phyloP scores from a whole-genome alignment of 1,284 basidiomycete species.

The Cerioporus squamosus region DNA sequence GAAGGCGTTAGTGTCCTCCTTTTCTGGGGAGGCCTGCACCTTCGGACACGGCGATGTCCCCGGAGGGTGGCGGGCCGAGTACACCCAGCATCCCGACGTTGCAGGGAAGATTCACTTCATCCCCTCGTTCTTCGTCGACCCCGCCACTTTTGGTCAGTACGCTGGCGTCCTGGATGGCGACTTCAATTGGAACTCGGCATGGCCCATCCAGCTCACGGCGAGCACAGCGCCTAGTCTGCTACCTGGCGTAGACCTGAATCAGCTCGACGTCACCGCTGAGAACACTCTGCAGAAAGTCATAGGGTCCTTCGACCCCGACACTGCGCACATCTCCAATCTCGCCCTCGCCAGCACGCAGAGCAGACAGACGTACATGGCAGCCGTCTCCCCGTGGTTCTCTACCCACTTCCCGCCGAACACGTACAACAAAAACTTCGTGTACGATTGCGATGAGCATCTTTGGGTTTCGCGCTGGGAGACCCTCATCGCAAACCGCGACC shows the following conservation, averaged over 20 bases:
- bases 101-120: conserved; percentile 59
- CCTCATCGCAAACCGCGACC: conserved; percentile 61
- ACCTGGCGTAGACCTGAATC: conserved; percentile 27
- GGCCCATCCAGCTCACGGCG: conserved; percentile 61
- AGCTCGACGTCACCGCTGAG: conserved; percentile 33
- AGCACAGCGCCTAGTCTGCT: conserved; percentile 39
- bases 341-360: conserved; percentile 29
- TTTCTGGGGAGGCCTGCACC: conserved; percentile 75
- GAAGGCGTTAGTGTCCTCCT: conserved; percentile 75
- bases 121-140: conserved; percentile 68
- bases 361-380: conserved; percentile 32
- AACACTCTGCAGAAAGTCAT: conserved; percentile 44
- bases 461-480: conserved; percentile 79
- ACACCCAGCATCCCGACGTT: conserved; percentile 52
- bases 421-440: conserved; percentile 78
- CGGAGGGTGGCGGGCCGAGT: conserved; percentile 64
- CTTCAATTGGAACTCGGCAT: conserved; percentile 72
- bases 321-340: conserved; percentile 37
- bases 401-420: conserved; percentile 70
- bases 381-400: conserved; percentile 68
- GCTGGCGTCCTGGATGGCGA: conserved; percentile 57
- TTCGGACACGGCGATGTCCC: conserved; percentile 58
- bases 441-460: conserved; percentile 64
- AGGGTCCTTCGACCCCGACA: conserved; percentile 50
- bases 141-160: conserved; percentile 53